Base-by-base conservation (phyloP, 176 grass and related monocot species). In the Lolium multiflorum region DNA sequence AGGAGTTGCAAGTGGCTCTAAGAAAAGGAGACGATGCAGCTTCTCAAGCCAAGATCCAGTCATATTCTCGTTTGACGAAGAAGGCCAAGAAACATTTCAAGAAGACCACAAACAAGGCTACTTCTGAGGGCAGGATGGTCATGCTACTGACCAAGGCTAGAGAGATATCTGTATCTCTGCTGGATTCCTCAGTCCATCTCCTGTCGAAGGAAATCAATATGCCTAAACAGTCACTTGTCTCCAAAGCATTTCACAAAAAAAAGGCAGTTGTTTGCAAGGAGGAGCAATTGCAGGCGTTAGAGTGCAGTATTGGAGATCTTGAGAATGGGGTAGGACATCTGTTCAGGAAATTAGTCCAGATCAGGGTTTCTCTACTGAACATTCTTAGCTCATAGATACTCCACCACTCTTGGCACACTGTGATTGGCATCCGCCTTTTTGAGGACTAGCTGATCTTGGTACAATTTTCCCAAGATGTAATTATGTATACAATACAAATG, bases 211-310 rank as follows among this genome's bases (percentile, higher is more conserved):
- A 83, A 87, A 87, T 81, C 31, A 11, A 54, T 9, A 73, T 50
- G 50, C 41, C 74, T 4, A 87, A 75, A 49, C 85, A 64, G 46
- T 78, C 72, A 47, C n/a, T 86, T 72, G 62, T 86, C 17, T 90
- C 79, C 11, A 87, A 65, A 74, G 52, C 84, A 72, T 67, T 87
- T 35, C 46, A 71, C 24, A 87, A 83, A 74, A 90, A 48, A 47
- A 87, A 66, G 78, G 41, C 7, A 54, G 63, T 79, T 46, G 72
- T 66, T 35, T 83, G 62, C 11, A 41, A 60, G 9, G 89, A 79
- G 80, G 69, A 78, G 52, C 72, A 90, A 54, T 58, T 90, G 83
- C 78, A 83, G 71, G 57, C n/a, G 41, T 20, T 83, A 9, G 88
- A 82, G 83, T 56, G 47, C 63, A 78, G 15, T 7, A 82, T 85